phyloP scores from a whole-genome alignment of 2,329 filamentous ascomycete species.

The Penicillium concentricum region DNA sequence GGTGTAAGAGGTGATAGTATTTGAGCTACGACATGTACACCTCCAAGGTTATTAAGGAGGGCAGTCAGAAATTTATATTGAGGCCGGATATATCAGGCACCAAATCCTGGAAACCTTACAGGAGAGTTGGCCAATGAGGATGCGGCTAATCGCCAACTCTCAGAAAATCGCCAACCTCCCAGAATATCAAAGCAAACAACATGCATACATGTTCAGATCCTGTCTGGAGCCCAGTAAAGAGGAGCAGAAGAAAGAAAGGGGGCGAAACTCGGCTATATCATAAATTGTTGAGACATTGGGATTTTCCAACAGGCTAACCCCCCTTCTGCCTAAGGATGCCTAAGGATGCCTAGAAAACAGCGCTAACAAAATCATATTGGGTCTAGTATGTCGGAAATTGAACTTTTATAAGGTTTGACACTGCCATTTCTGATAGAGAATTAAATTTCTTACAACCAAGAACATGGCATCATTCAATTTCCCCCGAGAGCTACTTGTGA shows the following conservation, averaged over 20 bases:
- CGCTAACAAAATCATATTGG: background rate
- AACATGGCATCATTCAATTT: background rate
- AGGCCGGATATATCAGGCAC: too few relatives aligned
- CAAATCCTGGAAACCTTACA: too few relatives aligned
- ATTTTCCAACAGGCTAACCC: too few relatives aligned
- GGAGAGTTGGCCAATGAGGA: too few relatives aligned
- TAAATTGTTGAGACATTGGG: too few relatives aligned
- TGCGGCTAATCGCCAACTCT: too few relatives aligned
- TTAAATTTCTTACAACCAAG: background rate
- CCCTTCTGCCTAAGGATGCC: constrained; percentile 1
- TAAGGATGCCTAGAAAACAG: background rate
- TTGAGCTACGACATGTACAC: background rate
- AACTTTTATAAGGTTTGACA: background rate
- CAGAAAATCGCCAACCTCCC: background rate
- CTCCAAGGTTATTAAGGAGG: too few relatives aligned
- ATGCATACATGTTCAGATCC: background rate
- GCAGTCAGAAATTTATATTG: too few relatives aligned
- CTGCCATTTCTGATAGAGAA: background rate
- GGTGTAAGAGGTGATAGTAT: background rate
- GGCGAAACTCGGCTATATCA: too few relatives aligned
- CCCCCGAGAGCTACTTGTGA: background rate
- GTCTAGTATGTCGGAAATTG: background rate
- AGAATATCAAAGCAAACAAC: too few relatives aligned
- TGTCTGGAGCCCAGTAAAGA: background rate
- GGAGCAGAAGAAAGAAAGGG: background rate